These are phyloP conservation scores for Moesziomyces parantarcticus DNA, from an alignment of 1,284 basidiomycete species.

Conservation along the genomic window DNA sequence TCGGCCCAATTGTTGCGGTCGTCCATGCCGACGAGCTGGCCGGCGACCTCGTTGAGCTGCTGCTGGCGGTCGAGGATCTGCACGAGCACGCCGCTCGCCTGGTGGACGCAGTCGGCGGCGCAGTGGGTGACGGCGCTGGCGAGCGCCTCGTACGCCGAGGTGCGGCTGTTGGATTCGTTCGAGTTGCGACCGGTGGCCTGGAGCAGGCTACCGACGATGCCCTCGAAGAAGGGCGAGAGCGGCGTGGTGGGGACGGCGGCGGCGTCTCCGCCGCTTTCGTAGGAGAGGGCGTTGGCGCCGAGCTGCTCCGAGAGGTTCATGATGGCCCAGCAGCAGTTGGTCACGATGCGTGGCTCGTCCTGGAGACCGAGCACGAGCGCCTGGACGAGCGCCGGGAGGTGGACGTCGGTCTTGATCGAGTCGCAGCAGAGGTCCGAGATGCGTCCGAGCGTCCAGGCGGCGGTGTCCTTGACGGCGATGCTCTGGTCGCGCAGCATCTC, in stretches of 20 bases:
- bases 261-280: constrained; percentile 72
- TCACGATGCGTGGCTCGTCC: constrained; percentile 85
- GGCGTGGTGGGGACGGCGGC: constrained; percentile 70
- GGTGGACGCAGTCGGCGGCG: constrained; percentile 80
- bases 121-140: constrained; percentile 85
- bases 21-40: constrained; percentile 90
- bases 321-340: constrained; percentile 95
- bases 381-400: constrained; percentile 84
- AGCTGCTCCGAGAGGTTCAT: constrained; percentile 78
- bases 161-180: constrained; percentile 93
- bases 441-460: constrained; percentile 95
- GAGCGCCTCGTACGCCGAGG: constrained; percentile 95
- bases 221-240: constrained; percentile 90
- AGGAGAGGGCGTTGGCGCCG: constrained; percentile 50
- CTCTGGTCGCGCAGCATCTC: constrained; percentile 92
- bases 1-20: constrained; percentile 99
- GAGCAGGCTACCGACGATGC: constrained; percentile 67
- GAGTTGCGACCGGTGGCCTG: constrained; percentile 73
- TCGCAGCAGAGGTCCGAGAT: constrained; percentile 91
- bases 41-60: constrained; percentile 78
- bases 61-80: constrained; percentile 89
- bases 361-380: constrained; percentile 85
- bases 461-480: constrained; percentile 91
- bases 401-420: constrained; percentile 88
- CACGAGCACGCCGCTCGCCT: constrained; percentile 84